phyloP scores from a whole-genome alignment of 2,329 filamentous ascomycete species.

The Penicillium sclerotiorum region DNA sequence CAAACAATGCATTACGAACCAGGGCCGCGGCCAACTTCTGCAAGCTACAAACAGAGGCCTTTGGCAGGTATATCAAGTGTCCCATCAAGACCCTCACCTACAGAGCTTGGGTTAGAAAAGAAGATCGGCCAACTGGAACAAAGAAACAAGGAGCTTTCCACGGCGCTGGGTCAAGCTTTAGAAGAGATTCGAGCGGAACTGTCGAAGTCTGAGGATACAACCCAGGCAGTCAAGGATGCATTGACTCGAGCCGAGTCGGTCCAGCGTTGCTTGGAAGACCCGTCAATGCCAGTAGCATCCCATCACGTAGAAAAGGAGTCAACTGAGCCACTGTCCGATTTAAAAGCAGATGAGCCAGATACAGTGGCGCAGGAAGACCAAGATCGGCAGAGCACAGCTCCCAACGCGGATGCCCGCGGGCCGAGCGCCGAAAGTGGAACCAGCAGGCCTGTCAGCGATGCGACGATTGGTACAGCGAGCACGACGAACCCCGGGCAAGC shows the following conservation, averaged over 20 bases:
- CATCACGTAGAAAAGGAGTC: slow-evolving; percentile 7
- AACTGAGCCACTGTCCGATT: neutral
- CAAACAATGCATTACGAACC: slow-evolving; percentile 48
- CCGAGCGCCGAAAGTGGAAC: slow-evolving; percentile 14
- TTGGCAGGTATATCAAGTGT: slow-evolving; percentile 2
- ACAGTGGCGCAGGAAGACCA: slow-evolving; percentile 8
- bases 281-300: slow-evolving; percentile 34
- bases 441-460: slow-evolving; percentile 9
- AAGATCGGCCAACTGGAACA: slow-evolving; percentile 41
- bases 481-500: slow-evolving; percentile 10
- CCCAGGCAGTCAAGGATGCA: slow-evolving; percentile 38
- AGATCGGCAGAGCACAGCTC: slow-evolving; percentile 8
- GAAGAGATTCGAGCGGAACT: slow-evolving; percentile 43
- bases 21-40: slow-evolving; percentile 26
- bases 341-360: neutral
- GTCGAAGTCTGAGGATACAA: slow-evolving; percentile 28
- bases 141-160: slow-evolving; percentile 45
- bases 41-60: slow-evolving; percentile 4
- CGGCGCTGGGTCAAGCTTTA: slow-evolving; percentile 44
- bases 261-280: slow-evolving; percentile 46
- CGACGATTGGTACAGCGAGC: slow-evolving; percentile 4
- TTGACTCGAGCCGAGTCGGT: slow-evolving; percentile 48
- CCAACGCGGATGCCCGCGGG: slow-evolving; percentile 11
- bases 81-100: slow-evolving; percentile 13
- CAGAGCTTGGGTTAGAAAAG: slow-evolving; percentile 31